Evolutionary conservation across 106 monocot species (phyloP), one percentile per base, ranked within the genome.

Genomic region (Ottelia alismoides): DNA sequence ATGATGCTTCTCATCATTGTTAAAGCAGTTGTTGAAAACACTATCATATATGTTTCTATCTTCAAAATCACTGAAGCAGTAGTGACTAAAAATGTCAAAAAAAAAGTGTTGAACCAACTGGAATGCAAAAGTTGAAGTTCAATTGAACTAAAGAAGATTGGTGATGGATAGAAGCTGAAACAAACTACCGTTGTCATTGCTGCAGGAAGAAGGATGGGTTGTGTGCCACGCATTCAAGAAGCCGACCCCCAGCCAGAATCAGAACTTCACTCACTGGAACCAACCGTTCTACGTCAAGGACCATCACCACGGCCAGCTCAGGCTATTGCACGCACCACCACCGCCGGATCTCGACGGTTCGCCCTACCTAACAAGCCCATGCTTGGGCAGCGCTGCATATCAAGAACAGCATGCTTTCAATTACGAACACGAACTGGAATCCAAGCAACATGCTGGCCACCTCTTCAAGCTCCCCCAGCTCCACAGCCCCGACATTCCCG

Each of bases 181-280:
- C n/a, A n/a, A n/a, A n/a, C n/a, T n/a, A n/a, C n/a, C n/a, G n/a
- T n/a, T n/a, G n/a, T n/a, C n/a, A n/a, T n/a, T n/a, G n/a, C n/a
- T 69, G 16, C 63, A 74, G 74, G 68, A 68, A 57, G 74, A 74
- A 64, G 74, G 74, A 51, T 74, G 74, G 74, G 74, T 74, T 28
- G 62, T 74, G 3, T 74, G 74, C 32, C 30, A 58, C 22, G 74
- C 74, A 32, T 74, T 74, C 46, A 63, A 28, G 62, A 74, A 74
- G 25, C 74, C 68, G 63, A 58, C 20, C 57, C 63, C 74, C 2
- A 59, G 44, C 12, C 46, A 63, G 22, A 64, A 22, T 19, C 67
- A 58, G 29, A 25, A 40, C 31, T 58, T 29, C 63, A 46, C 25
- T 48, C 18, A 22, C 21, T 63, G 27, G 22, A 72, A 40, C 47